Evolutionary conservation across 2,329 filamentous ascomycete genomes (phyloP), one percentile per base, ranked within the genome.

Genomic region (Diplodia mutila): DNA sequence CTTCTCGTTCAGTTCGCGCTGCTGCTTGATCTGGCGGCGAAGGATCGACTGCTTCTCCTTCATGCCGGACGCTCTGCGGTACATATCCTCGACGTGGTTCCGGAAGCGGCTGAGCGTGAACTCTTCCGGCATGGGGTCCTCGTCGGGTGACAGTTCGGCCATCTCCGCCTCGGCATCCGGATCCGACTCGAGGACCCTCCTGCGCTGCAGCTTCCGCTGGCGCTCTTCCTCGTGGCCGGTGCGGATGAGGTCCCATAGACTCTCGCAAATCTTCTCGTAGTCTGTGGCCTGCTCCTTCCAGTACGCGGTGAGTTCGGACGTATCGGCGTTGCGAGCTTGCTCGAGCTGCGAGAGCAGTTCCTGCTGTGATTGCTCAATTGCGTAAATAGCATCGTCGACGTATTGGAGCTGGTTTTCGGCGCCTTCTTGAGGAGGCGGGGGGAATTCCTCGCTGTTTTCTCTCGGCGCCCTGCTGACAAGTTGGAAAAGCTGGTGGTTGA

Each of bases 11-110:
- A 97, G 86, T 75, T 97, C 93, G 68, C 94, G 91, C 80, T 98
- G 94, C 77, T 98, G 94, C 80, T 97, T 94, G 74, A 97, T 94
- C 77, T 98, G 94, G 52, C 93, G 89, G 74, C 94, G 91, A 9
- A 98, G 85, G 25, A 97, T 94, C 59, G 89, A 88, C 76, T 97
- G 96, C 76, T 98, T 94, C 73, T 97, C 92, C 69, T 92, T 90
- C 42, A 97, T 83, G 23, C 87, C 87, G 21, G 89, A 90, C n/a
- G 92, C 87, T 68, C 92, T 91, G 49, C 85, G 84, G 75, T 93
- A 92, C 4, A 97, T 82, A 80, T 89, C 91, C 73, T 93, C 90
- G 0, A 98, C 89, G 74, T 92, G 92, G 9, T 87, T 83, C 18
- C 89, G 90, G 77, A 98, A 96, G 23, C 90, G 91, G 25, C 86